Conservation (phyloP, 495 filamentous ascomycete genomes). For the Bombardia bombarda region DNA sequence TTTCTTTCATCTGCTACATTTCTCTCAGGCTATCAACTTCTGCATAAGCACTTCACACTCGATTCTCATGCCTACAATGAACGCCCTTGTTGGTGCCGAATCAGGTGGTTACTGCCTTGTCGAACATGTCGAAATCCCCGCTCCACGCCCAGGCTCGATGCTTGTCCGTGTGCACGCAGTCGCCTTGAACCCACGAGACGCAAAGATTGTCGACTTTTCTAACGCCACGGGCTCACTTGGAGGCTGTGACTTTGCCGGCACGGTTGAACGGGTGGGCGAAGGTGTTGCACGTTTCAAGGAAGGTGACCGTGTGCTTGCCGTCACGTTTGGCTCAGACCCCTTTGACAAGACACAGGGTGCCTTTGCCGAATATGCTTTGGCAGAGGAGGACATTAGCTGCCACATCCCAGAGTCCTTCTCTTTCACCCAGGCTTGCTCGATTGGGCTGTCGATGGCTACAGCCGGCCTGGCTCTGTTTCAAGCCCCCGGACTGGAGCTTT, state of each 20-base stretch:
- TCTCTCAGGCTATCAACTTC: neutral
- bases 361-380: neutral
- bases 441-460: conserved; percentile 1
- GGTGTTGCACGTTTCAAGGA: too few species aligned
- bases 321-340: neutral
- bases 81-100: neutral
- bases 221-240: neutral
- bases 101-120: too few species aligned
- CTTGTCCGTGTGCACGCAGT: neutral
- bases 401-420: neutral
- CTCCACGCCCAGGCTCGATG: neutral
- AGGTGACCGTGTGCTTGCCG: neutral
- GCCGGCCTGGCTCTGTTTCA: conserved; percentile 2
- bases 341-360: neutral
- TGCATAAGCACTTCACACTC: too few species aligned
- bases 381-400: neutral
- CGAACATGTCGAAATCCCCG: neutral
- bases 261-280: neutral
- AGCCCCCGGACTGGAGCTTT: neutral
- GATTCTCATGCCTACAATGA: neutral
- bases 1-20: neutral
- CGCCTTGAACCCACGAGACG: neutral
- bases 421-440: neutral
- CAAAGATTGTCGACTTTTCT: neutral
- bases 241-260: neutral